Evolutionary conservation across 2,329 filamentous ascomycete genomes (phyloP).

Genomic region (Piedraia hortae): DNA sequence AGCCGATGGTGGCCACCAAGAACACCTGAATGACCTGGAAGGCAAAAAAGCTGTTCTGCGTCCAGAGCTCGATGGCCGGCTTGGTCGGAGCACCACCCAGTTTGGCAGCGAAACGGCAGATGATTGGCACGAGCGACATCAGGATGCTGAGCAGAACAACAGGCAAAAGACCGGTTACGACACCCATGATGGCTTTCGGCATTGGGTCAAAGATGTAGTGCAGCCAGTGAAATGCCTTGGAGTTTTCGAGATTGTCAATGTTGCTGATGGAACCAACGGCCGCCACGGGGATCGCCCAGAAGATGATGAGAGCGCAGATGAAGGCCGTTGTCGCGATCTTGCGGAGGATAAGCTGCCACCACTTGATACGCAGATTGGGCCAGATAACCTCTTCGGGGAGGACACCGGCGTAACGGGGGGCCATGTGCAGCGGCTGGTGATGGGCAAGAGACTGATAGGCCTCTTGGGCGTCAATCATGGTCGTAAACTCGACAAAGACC

Average conservation of each 20-base stretch:
- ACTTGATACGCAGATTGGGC: constrained; percentile 55
- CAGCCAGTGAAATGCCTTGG: constrained; percentile 21
- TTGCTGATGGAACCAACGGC: constrained; percentile 71
- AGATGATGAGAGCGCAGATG: constrained; percentile 52
- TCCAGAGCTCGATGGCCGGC: constrained; percentile 60
- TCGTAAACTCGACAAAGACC: constrained; percentile 74
- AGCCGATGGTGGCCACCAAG: constrained; percentile 57
- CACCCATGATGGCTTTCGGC: constrained; percentile 44
- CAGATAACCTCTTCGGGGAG: constrained; percentile 66
- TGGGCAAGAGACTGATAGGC: constrained; percentile 72
- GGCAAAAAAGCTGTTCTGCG: constrained; percentile 72
- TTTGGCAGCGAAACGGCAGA: constrained; percentile 59
- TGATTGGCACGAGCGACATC: constrained; percentile 60
- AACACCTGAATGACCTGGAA: constrained; percentile 87
- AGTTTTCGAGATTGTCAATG: constrained; percentile 29
- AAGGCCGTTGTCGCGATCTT: constrained; percentile 35
- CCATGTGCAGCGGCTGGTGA: constrained; percentile 66
- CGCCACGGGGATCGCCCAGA: constrained; percentile 57
- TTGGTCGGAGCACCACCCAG: constrained; percentile 53
- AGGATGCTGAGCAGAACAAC: constrained; percentile 52
- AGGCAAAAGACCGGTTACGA: constrained; percentile 65
- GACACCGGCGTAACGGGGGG: constrained; percentile 60
- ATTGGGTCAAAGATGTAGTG: constrained; percentile 53
- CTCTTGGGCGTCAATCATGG: constrained; percentile 56
- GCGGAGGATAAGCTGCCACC: constrained; percentile 62